Evolutionary conservation across 2,329 filamentous ascomycete species (phyloP).

Genomic region (Byssoonygena ceratinophila): DNA sequence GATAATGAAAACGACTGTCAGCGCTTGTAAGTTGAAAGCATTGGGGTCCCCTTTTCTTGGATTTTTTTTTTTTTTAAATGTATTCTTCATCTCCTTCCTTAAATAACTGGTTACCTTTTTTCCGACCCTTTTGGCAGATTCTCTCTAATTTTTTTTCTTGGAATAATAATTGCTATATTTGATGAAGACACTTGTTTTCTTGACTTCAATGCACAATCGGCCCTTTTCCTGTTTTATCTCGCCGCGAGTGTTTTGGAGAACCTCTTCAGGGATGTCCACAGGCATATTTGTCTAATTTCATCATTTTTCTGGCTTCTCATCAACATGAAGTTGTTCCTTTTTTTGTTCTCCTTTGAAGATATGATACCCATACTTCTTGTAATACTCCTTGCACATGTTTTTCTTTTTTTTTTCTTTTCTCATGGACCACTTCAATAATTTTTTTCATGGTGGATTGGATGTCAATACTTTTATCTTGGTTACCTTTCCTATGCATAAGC

Average conservation of each 20-base stretch:
- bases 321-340: neutral
- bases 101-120: too few species aligned
- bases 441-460: neutral
- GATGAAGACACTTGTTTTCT: neutral
- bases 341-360: neutral
- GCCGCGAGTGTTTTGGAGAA: too few species aligned
- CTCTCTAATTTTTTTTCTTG: neutral
- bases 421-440: neutral
- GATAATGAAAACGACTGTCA: conserved; percentile 17
- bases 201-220: neutral
- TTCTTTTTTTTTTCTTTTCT: conserved; percentile 5
- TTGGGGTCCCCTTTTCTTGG: conserved; percentile 1
- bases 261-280: too few species aligned
- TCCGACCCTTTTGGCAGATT: neutral
- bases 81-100: neutral
- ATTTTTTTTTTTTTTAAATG: conserved; percentile 2
- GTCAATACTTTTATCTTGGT: neutral
- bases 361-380: conserved; percentile 11
- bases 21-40: neutral
- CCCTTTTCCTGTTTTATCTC: neutral
- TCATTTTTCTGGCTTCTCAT: neutral
- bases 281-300: neutral
- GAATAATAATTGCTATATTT: neutral
- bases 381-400: neutral
- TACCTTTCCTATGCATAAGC: too few species aligned